Evolutionary conservation across 2,329 filamentous ascomycete species (phyloP), one percentile per base, ranked within the genome.

Genomic region (Aplosporella prunicola): DNA sequence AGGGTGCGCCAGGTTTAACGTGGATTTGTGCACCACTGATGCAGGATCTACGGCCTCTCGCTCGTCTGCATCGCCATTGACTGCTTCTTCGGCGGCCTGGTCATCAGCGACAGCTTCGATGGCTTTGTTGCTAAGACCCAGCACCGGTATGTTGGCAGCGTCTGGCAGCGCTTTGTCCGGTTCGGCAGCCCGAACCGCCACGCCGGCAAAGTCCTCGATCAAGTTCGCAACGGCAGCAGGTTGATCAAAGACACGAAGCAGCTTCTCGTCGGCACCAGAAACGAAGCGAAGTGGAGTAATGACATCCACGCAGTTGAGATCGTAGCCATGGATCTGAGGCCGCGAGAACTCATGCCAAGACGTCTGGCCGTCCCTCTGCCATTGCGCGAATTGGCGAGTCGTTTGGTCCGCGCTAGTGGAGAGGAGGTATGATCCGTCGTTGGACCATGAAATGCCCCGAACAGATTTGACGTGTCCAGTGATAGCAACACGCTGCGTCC

Each of bases 261-360:
- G 75, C 62, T 98, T 98, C 66, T 98, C 91, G 47, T 98, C 91
- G 3, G 91, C 91, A 5, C 91, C 91, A 2, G 88, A 93, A 15
- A 96, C 81, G 55, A 98, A 98, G 48, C 80, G 81, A 6, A 76
- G 71, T 6, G 73, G 61, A 6, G 76, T 78, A 5, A 95, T 68
- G 0, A 78, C 74, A 52, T 87, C 82, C 45, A 96, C 79, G 58
- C 91, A 96, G 66, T 96, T 98, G 38, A 98, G 72, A 57, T 98
- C 89, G 58, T 98, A 98, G 24, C 91, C 91, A 57, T 98, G 91
- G 46, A 98, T 98, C 57, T 98, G 91, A 4, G 91, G 91, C 33
- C 91, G 72, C 1, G 88, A 82, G 67, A 96, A 87, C 58, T 98
- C 91, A 60, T 96, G 89, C 91, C 91, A 98, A 9, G 85, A 86